Conservation (phyloP, 2,329 filamentous ascomycete genomes). For the Cordyceps fumosorosea region DNA sequence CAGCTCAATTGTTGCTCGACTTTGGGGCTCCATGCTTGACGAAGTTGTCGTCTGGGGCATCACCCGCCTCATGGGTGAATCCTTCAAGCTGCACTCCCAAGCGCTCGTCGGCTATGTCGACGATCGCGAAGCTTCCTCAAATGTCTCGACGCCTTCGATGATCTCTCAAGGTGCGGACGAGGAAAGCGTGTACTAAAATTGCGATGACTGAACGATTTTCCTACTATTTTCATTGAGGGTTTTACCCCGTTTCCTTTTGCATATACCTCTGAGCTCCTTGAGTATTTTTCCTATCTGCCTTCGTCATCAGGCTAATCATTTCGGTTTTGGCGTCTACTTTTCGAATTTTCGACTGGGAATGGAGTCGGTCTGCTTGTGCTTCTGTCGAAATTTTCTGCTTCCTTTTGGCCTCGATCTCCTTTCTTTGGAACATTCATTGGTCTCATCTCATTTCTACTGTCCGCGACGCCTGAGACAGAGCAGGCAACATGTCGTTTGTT, state of each 20-base stretch:
- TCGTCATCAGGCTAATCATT: conserved; percentile 14
- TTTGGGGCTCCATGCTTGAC: conserved; percentile 97
- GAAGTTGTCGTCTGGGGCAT: conserved; percentile 98
- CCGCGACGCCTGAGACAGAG: conserved; percentile 31
- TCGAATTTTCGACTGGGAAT: conserved; percentile 2
- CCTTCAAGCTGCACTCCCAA: conserved; percentile 94
- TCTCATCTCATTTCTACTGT: conserved; percentile 24
- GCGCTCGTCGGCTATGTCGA: conserved; percentile 93
- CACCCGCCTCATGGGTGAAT: conserved; percentile 93
- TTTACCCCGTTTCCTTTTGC: conserved; percentile 13
- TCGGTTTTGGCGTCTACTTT: conserved; percentile 14
- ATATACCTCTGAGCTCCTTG: conserved; percentile 20
- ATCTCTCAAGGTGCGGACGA: conserved; percentile 65
- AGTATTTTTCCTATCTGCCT: conserved; percentile 21
- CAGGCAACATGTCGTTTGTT: conserved; percentile 20
- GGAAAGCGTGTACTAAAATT: conserved; percentile 63
- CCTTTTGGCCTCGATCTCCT: background rate
- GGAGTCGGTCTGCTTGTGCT: conserved; percentile 16
- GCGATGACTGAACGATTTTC: conserved; percentile 45
- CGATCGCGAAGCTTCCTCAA: conserved; percentile 64
- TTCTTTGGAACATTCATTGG: conserved; percentile 20
- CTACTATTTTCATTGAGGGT: conserved; percentile 27
- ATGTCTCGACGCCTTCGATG: conserved; percentile 64
- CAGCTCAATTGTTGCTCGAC: conserved; percentile 87
- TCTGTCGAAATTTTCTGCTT: conserved; percentile 6